Evolutionary conservation across 345 rosid genomes (phyloP).

Genomic region (Raphanus raphanistrum): DNA sequence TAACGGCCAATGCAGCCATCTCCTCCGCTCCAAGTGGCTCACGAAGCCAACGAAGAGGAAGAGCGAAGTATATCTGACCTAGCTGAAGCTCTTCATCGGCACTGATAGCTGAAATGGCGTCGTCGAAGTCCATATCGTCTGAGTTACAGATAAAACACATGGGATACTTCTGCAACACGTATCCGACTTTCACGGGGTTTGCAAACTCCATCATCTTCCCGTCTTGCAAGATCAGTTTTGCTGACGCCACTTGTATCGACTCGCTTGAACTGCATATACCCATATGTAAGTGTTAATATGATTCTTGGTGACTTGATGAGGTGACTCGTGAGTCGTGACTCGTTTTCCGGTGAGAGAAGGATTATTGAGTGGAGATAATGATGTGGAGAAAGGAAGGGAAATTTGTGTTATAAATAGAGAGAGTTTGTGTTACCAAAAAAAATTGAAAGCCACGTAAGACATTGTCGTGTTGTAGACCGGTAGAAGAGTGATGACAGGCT

Average conservation of each 20-base stretch:
- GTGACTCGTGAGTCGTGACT: constrained; percentile 25
- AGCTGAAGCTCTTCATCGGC: constrained; percentile 79
- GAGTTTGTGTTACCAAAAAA: constrained; percentile 15
- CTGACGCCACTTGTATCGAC: constrained; percentile 65
- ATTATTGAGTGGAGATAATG: background rate
- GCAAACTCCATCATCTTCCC: constrained; percentile 78
- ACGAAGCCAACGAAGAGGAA: constrained; percentile 63
- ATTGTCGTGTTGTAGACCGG: constrained; percentile 37
- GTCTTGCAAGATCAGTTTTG: constrained; percentile 76
- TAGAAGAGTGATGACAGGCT: constrained; percentile 58
- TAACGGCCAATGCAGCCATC: constrained; percentile 98
- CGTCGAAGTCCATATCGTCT: constrained; percentile 95
- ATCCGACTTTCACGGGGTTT: constrained; percentile 74
- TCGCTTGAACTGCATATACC: constrained; percentile 90
- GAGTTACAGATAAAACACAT: constrained; percentile 83
- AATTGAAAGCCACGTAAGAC: constrained; percentile 45
- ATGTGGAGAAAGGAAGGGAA: constrained; percentile 15
- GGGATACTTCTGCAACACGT: constrained; percentile 57
- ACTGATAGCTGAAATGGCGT: constrained; percentile 56
- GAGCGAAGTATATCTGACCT: constrained; percentile 83
- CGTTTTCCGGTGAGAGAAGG: constrained; percentile 1
- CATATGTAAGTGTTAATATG: constrained; percentile 41
- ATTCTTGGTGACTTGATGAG: constrained; percentile 6
- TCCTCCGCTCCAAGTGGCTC: constrained; percentile 73
- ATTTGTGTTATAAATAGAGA: constrained; percentile 14